Evolutionary conservation across 768 basidiomycete genomes (phyloP).

Genomic region (Rhizopogon vulgaris): DNA sequence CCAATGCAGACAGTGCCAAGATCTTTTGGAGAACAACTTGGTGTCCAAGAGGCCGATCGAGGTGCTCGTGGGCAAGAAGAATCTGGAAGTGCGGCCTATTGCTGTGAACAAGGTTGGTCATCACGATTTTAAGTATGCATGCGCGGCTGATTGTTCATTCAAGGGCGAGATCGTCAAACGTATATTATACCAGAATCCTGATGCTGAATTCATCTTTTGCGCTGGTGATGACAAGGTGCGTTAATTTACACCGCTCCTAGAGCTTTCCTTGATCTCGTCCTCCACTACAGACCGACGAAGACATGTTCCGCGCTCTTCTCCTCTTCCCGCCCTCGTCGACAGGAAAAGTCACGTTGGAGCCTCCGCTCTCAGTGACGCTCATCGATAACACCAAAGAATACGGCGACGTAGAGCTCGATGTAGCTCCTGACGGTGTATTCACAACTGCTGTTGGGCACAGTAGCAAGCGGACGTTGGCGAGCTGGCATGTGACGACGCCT

Average conservation of each 20-base stretch:
- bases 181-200: conserved; percentile 87
- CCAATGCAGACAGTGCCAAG: conserved; percentile 96
- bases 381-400: conserved; percentile 16
- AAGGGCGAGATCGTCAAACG: conserved; percentile 95
- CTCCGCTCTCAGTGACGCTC: conserved; percentile 46
- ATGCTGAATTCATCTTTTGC: conserved; percentile 94
- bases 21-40: conserved; percentile 90
- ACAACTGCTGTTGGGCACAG: conserved; percentile 91
- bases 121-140: not conserved
- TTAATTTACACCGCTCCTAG: not conserved
- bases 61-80: conserved; percentile 97
- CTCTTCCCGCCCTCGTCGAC: conserved; percentile 41
- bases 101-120: conserved; percentile 80
- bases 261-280: not conserved
- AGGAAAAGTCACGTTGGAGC: conserved; percentile 44
- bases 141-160: not conserved
- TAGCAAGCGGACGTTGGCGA: conserved; percentile 83
- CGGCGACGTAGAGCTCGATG: conserved; percentile 48
- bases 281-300: conserved; percentile 78
- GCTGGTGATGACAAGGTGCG: conserved; percentile 94
- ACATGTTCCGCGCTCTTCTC: conserved; percentile 93
- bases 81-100: conserved; percentile 91
- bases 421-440: conserved; percentile 71
- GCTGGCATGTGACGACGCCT: conserved; percentile 89
- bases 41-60: conserved; percentile 93